Percentiles rank a stretch among this genome's conserved stretches.
Evolutionary conservation across 1,139 yeast species (phyloP).

Genomic region (Citeromyces hawaiiensis): DNA sequence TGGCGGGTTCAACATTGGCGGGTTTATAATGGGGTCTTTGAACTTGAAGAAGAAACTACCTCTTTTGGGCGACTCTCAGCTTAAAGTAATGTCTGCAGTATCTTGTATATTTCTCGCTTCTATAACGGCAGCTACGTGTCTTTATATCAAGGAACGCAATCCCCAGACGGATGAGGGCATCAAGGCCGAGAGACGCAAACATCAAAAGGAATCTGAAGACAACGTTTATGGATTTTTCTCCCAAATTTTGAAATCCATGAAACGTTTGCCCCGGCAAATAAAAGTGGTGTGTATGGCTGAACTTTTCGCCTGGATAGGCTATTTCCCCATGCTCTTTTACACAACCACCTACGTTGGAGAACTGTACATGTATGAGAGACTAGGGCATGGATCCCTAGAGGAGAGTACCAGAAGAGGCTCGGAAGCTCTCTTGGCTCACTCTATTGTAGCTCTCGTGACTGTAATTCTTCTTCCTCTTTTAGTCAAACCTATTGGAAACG

Average conservation of each 20-base stretch:
- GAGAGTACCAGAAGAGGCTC: conserved; percentile 30
- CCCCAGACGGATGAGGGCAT: conserved; percentile 27
- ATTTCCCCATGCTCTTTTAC: conserved; percentile 33
- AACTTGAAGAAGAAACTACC: conserved; percentile 21
- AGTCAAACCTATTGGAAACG: conserved; percentile 7
- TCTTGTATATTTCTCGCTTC: conserved; percentile 23
- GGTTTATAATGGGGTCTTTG: conserved; percentile 34
- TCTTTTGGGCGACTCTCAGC: conserved; percentile 31
- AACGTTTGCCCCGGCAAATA: conserved; percentile 26
- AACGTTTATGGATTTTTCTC: conserved; percentile 17
- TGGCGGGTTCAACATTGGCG: conserved; percentile 40
- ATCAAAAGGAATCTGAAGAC: conserved; percentile 15
- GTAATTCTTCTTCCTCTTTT: conserved; percentile 25
- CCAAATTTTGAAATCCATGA: conserved; percentile 24
- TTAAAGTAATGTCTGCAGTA: conserved; percentile 31
- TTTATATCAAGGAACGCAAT: conserved; percentile 25
- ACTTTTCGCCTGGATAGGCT: conserved; percentile 40
- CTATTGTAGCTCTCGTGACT: conserved; percentile 23
- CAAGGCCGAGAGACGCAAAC: conserved; percentile 18
- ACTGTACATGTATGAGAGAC: conserved; percentile 21
- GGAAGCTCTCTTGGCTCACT: conserved; percentile 25
- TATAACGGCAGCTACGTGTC: conserved; percentile 25
- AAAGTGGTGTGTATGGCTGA: conserved; percentile 28
- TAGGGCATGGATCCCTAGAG: conserved; percentile 14
- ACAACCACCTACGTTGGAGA: conserved; percentile 37